phyloP scores from a whole-genome alignment of 768 basidiomycete species.

The Russula sp. region DNA sequence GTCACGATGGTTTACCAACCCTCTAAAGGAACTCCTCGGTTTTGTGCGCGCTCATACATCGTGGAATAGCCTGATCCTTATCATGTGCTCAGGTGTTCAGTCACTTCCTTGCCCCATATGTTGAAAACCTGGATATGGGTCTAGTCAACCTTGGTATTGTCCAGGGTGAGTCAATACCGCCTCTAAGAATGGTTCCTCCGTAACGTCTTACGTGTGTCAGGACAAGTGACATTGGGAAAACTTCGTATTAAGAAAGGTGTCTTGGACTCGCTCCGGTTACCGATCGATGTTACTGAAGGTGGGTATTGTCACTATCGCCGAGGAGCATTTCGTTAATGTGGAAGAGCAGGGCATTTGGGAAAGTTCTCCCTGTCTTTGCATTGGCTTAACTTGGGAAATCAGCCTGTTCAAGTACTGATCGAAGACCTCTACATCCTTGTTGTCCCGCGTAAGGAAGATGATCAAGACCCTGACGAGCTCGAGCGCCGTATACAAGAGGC shows the following conservation, averaged over 20 bases:
- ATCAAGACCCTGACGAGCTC: slow-evolving; percentile 78
- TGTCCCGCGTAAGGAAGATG: slow-evolving; percentile 69
- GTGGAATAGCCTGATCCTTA: slow-evolving; percentile 4
- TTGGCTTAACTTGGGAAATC: slow-evolving; percentile 85
- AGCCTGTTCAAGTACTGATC: slow-evolving; percentile 85
- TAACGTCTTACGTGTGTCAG: slow-evolving; percentile 39
- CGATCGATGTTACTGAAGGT: slow-evolving; percentile 95
- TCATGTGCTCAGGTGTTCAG: slow-evolving; percentile 65
- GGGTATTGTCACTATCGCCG: not conserved
- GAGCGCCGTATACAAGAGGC: slow-evolving; percentile 75
- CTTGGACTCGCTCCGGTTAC: slow-evolving; percentile 91
- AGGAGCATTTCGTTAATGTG: slow-evolving; percentile 1
- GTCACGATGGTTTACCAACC: slow-evolving; percentile 72
- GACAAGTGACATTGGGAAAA: slow-evolving; percentile 73
- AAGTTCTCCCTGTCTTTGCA: slow-evolving; percentile 82
- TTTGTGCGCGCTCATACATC: slow-evolving; percentile 49
- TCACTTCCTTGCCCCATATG: slow-evolving; percentile 89
- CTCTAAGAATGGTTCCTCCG: slow-evolving; percentile 1
- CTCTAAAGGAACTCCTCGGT: slow-evolving; percentile 80
- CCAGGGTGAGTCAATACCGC: slow-evolving; percentile 53
- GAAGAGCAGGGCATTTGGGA: slow-evolving; percentile 68
- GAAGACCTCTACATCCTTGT: slow-evolving; percentile 96
- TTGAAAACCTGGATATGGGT: slow-evolving; percentile 92
- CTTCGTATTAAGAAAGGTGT: slow-evolving; percentile 89
- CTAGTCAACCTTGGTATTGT: slow-evolving; percentile 93